Conservation (phyloP, 768 basidiomycete genomes). For the Lactifluus echinatus region DNA sequence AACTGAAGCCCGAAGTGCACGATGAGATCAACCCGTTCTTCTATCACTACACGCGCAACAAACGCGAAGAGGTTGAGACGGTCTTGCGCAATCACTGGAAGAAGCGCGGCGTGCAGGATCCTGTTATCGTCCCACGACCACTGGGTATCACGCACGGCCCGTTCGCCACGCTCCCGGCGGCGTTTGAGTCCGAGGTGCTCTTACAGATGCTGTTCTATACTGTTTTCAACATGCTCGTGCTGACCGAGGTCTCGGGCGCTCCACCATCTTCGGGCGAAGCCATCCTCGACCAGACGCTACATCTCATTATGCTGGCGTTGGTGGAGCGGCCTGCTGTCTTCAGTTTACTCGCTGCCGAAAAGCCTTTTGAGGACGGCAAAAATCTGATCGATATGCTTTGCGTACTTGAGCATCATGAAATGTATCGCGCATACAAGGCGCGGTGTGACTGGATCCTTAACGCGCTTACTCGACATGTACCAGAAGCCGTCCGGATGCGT, state of each 20-base stretch:
- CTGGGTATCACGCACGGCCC: slow-evolving; percentile 59
- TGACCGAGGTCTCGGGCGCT: slow-evolving; percentile 50
- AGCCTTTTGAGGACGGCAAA: slow-evolving; percentile 48
- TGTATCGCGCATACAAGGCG: slow-evolving; percentile 56
- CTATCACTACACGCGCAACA: slow-evolving; percentile 90
- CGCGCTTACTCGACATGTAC: slow-evolving; percentile 46
- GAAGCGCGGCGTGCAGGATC: slow-evolving; percentile 54
- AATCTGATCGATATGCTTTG: slow-evolving; percentile 68
- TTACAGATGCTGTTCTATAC: slow-evolving; percentile 80
- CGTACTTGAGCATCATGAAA: slow-evolving; percentile 66
- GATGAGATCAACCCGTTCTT: slow-evolving; percentile 94
- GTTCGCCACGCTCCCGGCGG: slow-evolving; percentile 53
- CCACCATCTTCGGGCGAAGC: slow-evolving; percentile 77
- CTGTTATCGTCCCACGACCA: slow-evolving; percentile 67
- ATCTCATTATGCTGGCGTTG: slow-evolving; percentile 78
- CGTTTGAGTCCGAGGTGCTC: slow-evolving; percentile 63
- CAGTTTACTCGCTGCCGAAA: slow-evolving; percentile 45
- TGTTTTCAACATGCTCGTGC: slow-evolving; percentile 60
- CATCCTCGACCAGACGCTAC: slow-evolving; percentile 80
- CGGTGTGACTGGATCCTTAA: slow-evolving; percentile 71
- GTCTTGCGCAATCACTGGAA: slow-evolving; percentile 58
- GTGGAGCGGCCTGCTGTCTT: slow-evolving; percentile 63
- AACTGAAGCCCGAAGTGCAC: slow-evolving; percentile 73
- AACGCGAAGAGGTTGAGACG: slow-evolving; percentile 83
- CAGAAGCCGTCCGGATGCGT: slow-evolving; percentile 45